Conservation (phyloP, 2,329 filamentous ascomycete species). For the Colletotrichum graminicola region DNA sequence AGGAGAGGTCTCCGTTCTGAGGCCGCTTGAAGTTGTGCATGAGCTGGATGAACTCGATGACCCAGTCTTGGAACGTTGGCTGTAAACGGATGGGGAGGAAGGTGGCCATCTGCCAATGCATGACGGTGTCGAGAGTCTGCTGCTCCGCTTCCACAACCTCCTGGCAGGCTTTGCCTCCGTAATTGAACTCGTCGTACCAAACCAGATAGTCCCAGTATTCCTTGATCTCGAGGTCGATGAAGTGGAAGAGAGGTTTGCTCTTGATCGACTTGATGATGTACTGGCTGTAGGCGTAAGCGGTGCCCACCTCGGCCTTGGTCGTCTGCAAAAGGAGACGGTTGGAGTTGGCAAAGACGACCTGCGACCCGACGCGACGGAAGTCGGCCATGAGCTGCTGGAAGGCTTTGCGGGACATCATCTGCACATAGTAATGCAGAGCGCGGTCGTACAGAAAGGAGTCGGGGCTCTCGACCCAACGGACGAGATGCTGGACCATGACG, state of each 20-base stretch:
- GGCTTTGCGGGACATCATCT: conserved; percentile 98
- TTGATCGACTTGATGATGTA: conserved; percentile 99
- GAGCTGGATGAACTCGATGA: conserved; percentile 92
- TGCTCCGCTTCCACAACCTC: conserved; percentile 80
- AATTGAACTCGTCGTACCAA: conserved; percentile 99
- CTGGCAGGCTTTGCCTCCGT: conserved; percentile 91
- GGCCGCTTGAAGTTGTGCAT: conserved; percentile 91
- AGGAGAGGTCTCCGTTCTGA: conserved; percentile 60
- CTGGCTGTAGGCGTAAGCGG: conserved; percentile 95
- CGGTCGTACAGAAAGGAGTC: conserved; percentile 96
- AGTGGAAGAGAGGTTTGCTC: conserved; percentile 94
- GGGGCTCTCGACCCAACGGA: conserved; percentile 96
- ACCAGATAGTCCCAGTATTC: conserved; percentile 99
- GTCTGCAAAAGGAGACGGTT: conserved; percentile 94
- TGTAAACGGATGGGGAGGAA: conserved; percentile 88
- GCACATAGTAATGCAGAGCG: conserved; percentile 95
- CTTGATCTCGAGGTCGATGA: conserved; percentile 95
- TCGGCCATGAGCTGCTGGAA: conserved; percentile 97
- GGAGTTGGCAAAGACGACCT: conserved; percentile 93
- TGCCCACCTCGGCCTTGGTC: conserved; percentile 95
- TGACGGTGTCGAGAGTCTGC: conserved; percentile 88
- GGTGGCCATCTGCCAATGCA: conserved; percentile 97
- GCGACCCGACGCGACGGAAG: conserved; percentile 93
- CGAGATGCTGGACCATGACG: conserved; percentile 95
- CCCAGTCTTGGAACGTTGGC: conserved; percentile 88